These are phyloP conservation scores for Komagataella mondaviorum DNA, from an alignment of 805 yeast genomes.

Conservation along the genomic window DNA sequence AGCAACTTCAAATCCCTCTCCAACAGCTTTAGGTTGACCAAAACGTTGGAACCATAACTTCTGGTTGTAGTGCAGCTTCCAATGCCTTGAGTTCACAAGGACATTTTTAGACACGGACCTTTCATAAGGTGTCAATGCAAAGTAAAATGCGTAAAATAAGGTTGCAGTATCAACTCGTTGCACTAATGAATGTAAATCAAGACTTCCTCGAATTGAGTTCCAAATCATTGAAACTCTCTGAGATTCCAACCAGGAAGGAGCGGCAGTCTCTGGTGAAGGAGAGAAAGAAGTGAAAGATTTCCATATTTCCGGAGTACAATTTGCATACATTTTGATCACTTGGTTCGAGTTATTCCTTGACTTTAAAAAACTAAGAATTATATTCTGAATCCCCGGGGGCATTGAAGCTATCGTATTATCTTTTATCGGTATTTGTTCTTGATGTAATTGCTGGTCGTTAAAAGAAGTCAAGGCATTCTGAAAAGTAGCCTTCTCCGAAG, in stretches of 20 bases:
- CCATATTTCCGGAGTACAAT: not conserved
- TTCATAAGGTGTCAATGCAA: constrained; percentile 26
- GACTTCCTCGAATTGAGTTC: constrained; percentile 13
- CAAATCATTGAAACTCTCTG: constrained; percentile 18
- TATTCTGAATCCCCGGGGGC: constrained; percentile 21
- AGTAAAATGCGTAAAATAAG: constrained; percentile 29
- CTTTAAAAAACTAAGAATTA: constrained; percentile 14
- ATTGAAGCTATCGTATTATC: constrained; percentile 17
- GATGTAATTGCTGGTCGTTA: not conserved
- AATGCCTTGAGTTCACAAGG: constrained; percentile 18
- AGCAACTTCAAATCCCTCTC: constrained; percentile 25
- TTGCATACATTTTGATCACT: not conserved
- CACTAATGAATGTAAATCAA: constrained; percentile 12
- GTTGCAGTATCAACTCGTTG: constrained; percentile 19
- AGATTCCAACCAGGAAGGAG: constrained; percentile 19
- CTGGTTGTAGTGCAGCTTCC: constrained; percentile 20
- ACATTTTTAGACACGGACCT: constrained; percentile 20
- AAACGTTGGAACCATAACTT: constrained; percentile 25
- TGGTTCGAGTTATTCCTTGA: constrained; percentile 8
- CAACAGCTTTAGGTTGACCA: constrained; percentile 21
- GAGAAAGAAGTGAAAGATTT: not conserved
- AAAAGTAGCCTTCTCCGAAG: not conserved
- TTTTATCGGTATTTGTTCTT: not conserved
- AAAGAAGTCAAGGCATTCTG: not conserved
- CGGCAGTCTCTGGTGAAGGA: not conserved